Evolutionary conservation across 2,329 filamentous ascomycete genomes (phyloP).

Genomic region (Penicillium glabrum): DNA sequence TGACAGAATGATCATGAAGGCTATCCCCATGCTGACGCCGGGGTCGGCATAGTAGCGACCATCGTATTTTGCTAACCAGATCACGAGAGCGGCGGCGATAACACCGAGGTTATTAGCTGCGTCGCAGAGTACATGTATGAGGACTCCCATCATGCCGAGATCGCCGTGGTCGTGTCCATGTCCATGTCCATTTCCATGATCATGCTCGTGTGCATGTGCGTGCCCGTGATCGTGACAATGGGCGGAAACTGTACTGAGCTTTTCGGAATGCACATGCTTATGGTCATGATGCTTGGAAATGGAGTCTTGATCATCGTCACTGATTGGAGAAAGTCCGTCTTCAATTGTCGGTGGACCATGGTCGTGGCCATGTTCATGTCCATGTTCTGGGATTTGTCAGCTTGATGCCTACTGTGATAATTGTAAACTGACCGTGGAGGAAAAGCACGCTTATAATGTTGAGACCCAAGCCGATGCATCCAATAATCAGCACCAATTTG

Average conservation of each 20-base stretch:
- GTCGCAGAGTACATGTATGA: slow-evolving; percentile 71
- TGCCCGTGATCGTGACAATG: slow-evolving; percentile 12
- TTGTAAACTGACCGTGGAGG: slow-evolving; percentile 55
- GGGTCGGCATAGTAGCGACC: slow-evolving; percentile 71
- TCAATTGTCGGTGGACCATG: slow-evolving; percentile 12
- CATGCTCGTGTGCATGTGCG: slow-evolving; percentile 5
- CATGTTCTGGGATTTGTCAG: slow-evolving; percentile 19
- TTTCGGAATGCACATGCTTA: slow-evolving; percentile 21
- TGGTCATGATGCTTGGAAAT: slow-evolving; percentile 25
- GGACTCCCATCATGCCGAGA: slow-evolving; percentile 69
- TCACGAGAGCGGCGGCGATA: slow-evolving; percentile 66
- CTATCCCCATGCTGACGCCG: slow-evolving; percentile 66
- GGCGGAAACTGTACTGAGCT: slow-evolving; percentile 1
- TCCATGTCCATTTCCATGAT: slow-evolving; percentile 9
- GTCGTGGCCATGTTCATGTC: slow-evolving; percentile 12
- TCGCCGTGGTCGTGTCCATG: slow-evolving; percentile 45
- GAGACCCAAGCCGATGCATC: slow-evolving; percentile 63
- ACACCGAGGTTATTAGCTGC: slow-evolving; percentile 76
- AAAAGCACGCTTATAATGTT: slow-evolving; percentile 68
- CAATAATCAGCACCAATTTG: slow-evolving; percentile 66
- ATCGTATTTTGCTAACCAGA: slow-evolving; percentile 63
- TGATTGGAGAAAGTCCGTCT: slow-evolving; percentile 4
- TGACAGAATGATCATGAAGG: slow-evolving; percentile 69
- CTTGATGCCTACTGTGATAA: background rate
- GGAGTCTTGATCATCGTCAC: slow-evolving; percentile 9